Evolutionary conservation across 306 rosid species (phyloP).

Genomic region (Sicyos baderoa): DNA sequence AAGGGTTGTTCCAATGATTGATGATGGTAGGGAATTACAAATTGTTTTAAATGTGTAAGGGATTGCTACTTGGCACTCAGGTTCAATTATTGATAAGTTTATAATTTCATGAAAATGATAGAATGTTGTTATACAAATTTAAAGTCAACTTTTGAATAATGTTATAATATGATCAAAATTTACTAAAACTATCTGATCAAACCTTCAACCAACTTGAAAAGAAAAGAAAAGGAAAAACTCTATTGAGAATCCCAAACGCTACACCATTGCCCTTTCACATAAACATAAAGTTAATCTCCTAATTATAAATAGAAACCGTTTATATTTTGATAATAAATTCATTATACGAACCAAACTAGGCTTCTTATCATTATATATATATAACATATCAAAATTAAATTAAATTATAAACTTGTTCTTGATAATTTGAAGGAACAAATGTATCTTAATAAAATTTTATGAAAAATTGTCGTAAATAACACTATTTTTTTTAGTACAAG

Average conservation of each 20-base stretch:
- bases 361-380: no score
- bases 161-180: neutral
- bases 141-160: neutral
- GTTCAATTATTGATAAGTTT: slow-evolving; percentile 8
- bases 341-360: no score
- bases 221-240: neutral
- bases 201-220: neutral
- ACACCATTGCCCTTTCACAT: slow-evolving; percentile 20
- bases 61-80: slow-evolving; percentile 7
- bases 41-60: neutral
- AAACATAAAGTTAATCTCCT: slow-evolving; percentile 22
- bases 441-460: no score
- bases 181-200: neutral
- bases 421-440: no score
- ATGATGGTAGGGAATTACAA: neutral
- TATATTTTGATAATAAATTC: no score
- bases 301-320: neutral
- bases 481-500: no score
- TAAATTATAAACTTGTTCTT: no score
- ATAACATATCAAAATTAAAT: no score
- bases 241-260: slow-evolving; percentile 1
- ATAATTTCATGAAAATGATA: slow-evolving; percentile 7
- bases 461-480: no score
- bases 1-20: neutral
- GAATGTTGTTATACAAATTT: neutral